Base-by-base conservation (phyloP, 768 basidiomycete species). In the Cystoderma amianthinum region DNA sequence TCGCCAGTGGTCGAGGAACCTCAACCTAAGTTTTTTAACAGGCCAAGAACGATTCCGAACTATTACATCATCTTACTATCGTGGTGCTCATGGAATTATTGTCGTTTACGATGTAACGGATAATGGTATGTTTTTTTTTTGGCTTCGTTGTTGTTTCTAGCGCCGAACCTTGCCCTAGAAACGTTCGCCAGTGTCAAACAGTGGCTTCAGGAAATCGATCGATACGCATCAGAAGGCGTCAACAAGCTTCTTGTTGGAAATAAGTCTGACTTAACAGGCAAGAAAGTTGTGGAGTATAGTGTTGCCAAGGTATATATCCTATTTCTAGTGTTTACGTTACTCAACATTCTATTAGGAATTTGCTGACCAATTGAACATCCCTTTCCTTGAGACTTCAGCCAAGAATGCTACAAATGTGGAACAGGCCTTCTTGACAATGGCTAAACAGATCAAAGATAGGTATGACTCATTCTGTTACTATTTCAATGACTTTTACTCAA, bases 371-470 rank as follows among this genome's bases (percentile, higher is more conserved):
- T 73, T 98, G 50, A 75, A 73, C 46, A 85, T 99, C 52, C 85
- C 91, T 36, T 98, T 96, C 83, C 69, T 99, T 58, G 96, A 99
- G 72, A 99, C 96, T 10, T 92, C 88, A n/a, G 96, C 96, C 24
- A 98, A 98, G 86, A 92, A 88, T 55, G 91, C 94, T 40, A 94
- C 93, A 47, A 96, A 96, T 53, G 96, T 99, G 45, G 96, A 99
- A 63, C 92, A 99, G 64, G 94, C 96, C 4, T 99, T 99, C 80
- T 82, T 97, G 73, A 94, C 93, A 21, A 90, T 99, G 79, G 94
- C 96, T 3, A 89, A 95, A 72, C 89, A 91, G 65, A 91, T 92
- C 60, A 91, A 92, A 61, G 89, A 92, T 62, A 80, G 88, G 88
- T 85, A 54, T 22, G 77, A 15, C 41, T 10, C n/a, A n/a, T n/a